Evolutionary conservation across 495 filamentous ascomycete genomes (phyloP), one percentile per base, ranked within the genome.

Genomic region (Pyronema omphalodes): DNA sequence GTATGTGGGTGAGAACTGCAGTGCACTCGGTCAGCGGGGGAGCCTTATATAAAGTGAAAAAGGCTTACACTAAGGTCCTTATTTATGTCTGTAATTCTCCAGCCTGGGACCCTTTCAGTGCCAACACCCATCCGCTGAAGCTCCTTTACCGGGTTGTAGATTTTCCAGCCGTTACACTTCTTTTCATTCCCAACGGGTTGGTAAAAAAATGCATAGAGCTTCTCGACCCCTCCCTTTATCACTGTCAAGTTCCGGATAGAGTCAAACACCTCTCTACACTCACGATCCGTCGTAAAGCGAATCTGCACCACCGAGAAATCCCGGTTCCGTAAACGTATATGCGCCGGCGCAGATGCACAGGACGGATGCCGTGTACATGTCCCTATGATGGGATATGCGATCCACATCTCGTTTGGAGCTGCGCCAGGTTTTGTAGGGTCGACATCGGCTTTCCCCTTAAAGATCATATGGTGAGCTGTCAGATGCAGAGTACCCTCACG

Each of bases 251-350:
- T 70, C 56, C 80, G 83, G 54, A 96, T 91, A 44, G 78, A 85
- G 40, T 95, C 93, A 61, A 83, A 94, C 1, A 89, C 93, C 58
- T 94, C 87, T 18, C 82, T 73, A 9, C 83, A 86, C 58, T 82
- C 76, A 44, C 71, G 71, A 59, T 94, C 86, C 54, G 77, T 74
- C 33, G 67, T 55, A 66, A 96, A 91, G 71, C 88, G 88, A 70
- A 99, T 87, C 59, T 85, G 86, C 45, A 93, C 77, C 65, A 89
- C 94, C 40, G 73, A 86, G 60, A 96, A 95, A 70, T 99, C 91
- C 50, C 89, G 81, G 66, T 88, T 86, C 41, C 85, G 82, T 36
- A 99, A 67, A 41, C 91, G 81, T 66, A 99, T 84, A 3, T 86
- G 85, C 7, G 91, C 88, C 29, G 76, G 76, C 23, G 82, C 74